A percentile compares a stretch with the other conserved stretches of the same genome.
phyloP scores from a whole-genome alignment of 805 yeast species.

The Candida rishiriensis region DNA sequence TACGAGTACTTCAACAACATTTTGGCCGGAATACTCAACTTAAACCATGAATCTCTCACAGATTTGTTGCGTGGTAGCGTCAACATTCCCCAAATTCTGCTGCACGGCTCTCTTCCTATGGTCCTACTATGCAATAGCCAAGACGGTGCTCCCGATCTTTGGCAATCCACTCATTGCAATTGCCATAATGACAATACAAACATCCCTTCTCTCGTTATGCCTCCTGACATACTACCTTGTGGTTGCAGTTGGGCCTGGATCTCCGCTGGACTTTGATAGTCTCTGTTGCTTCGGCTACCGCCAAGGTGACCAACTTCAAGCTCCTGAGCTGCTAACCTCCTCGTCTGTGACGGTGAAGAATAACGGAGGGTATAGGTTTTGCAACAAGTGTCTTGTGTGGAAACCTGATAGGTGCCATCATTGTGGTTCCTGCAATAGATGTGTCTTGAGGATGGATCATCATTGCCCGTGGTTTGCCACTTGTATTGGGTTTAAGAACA shows the following conservation, averaged over 20 bases:
- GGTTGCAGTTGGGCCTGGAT: conserved; percentile 56
- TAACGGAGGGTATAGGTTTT: conserved; percentile 62
- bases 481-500: conserved; percentile 81
- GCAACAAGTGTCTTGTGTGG: conserved; percentile 51
- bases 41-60: conserved; percentile 4
- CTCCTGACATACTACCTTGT: conserved; percentile 51
- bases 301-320: conserved; percentile 23
- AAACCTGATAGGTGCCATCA: conserved; percentile 60
- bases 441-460: conserved; percentile 53
- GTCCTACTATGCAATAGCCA: conserved; percentile 39
- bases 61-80: conserved; percentile 32
- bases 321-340: conserved; percentile 38
- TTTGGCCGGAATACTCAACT: too few relatives aligned
- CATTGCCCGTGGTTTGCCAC: conserved; percentile 88
- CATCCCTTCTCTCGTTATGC: conserved; percentile 32
- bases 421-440: conserved; percentile 44
- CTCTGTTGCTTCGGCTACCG: conserved; percentile 25
- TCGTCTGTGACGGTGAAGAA: conserved; percentile 42
- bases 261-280: conserved; percentile 54
- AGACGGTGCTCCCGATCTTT: conserved; percentile 24
- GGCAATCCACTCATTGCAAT: conserved; percentile 10
- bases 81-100: conserved; percentile 46
- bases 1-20: too few relatives aligned
- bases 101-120: conserved; percentile 42
- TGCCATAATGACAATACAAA: conserved; percentile 22